Conservation (phyloP, 1,139 yeast species). For the Arxiozyma slooffiae region DNA sequence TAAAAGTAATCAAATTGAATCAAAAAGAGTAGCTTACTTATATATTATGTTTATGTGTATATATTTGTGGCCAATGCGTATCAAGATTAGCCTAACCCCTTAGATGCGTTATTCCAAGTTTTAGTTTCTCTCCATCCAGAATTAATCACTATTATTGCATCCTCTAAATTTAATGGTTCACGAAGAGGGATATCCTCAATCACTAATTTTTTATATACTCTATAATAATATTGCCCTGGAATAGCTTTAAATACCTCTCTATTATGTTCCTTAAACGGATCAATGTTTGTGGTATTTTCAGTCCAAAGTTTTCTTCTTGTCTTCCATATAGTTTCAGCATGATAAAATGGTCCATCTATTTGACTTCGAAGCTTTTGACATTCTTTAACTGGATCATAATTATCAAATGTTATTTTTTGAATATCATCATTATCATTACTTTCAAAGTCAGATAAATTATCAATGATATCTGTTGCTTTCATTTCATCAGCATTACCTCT, state of each 20-base stretch:
- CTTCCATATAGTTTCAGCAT: slow-evolving; percentile 52
- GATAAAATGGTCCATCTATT: slow-evolving; percentile 26
- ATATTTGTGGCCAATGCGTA: too few species aligned
- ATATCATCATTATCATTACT: slow-evolving; percentile 12
- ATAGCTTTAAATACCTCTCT: slow-evolving; percentile 22
- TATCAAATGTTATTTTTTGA: slow-evolving; percentile 19
- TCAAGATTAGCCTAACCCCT: slow-evolving; percentile 15
- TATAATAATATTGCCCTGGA: slow-evolving; percentile 40
- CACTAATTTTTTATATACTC: slow-evolving; percentile 49
- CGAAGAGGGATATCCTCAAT: slow-evolving; percentile 49
- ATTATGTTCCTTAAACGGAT: slow-evolving; percentile 1
- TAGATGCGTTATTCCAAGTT: slow-evolving; percentile 46
- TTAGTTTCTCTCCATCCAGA: slow-evolving; percentile 63
- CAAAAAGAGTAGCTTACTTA: slow-evolving; percentile 12
- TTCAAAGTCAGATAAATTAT: not conserved
- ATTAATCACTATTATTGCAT: slow-evolving; percentile 50
- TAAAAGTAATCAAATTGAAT: slow-evolving; percentile 24
- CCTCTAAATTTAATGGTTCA: slow-evolving; percentile 50
- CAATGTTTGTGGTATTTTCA: not conserved
- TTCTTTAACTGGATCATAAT: slow-evolving; percentile 28
- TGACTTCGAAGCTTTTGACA: slow-evolving; percentile 26
- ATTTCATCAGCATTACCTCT: slow-evolving; percentile 5
- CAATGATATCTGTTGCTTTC: not conserved
- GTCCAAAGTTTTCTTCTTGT: slow-evolving; percentile 50
- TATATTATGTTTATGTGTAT: not conserved